Conservation (phyloP, 169 alveolate genomes). For the Eimeria mitis region DNA sequence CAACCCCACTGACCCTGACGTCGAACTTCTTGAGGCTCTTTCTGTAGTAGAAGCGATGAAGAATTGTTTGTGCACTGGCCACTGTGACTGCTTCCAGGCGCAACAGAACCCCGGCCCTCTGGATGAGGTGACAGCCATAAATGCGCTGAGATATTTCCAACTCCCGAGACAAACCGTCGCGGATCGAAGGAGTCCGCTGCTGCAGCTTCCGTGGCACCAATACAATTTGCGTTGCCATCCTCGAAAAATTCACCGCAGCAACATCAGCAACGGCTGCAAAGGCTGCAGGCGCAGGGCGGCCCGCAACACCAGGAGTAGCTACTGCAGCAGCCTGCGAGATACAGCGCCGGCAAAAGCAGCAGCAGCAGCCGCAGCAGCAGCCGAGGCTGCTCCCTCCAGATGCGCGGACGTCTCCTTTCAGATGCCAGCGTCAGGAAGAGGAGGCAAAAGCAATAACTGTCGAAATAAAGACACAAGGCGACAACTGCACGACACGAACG, state of each 20-base stretch:
- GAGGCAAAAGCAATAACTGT: neutral
- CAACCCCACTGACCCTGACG: conserved; percentile 85
- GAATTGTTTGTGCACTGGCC: conserved; percentile 92
- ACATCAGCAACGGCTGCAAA: conserved; percentile 1
- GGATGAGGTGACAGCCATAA: conserved; percentile 89
- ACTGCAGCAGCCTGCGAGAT: neutral
- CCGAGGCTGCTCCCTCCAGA: neutral
- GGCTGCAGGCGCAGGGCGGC: neutral
- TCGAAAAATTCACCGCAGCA: neutral
- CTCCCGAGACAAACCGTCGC: conserved; percentile 84
- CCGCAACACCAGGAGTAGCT: neutral
- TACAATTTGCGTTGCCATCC: conserved; percentile 78
- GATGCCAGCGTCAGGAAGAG: neutral
- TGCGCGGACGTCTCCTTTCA: neutral
- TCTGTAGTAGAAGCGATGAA: conserved; percentile 93
- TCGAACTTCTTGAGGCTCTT: conserved; percentile 91
- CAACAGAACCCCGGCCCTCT: conserved; percentile 93
- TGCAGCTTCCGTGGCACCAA: conserved; percentile 72
- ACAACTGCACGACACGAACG: neutral
- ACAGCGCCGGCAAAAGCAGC: conserved; percentile 18
- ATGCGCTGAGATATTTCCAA: conserved; percentile 84
- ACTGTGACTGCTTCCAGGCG: conserved; percentile 92
- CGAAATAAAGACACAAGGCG: neutral
- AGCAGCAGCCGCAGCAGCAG: conserved; percentile 19
- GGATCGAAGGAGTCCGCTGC: conserved; percentile 85